Base-by-base conservation (phyloP, 1,139 yeast genomes). In the Saccharomyces hybrid region DNA sequence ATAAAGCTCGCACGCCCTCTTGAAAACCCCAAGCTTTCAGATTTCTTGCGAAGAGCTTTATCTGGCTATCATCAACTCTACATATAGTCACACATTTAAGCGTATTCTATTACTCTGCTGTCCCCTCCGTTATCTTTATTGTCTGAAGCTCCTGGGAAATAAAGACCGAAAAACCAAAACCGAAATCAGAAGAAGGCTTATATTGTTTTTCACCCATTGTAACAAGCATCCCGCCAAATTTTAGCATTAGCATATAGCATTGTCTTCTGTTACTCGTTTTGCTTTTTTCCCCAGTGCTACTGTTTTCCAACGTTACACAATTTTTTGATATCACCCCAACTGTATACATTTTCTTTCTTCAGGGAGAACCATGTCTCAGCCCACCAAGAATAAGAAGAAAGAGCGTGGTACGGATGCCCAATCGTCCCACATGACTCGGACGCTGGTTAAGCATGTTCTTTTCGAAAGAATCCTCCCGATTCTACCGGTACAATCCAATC, bases 401-500 rank as follows among this genome's bases (percentile, higher is more conserved):
- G 31, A 46, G n/a, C 28, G 8, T 5, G 31, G 47, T 3, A 26
- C 28, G 9, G 47, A 46, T 25, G 16, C 47, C 5, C 8, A 46
- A 13, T 47, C 52, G n/a, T 47, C 48, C 25, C 44, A 11, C 9
- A 56, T 57, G 58, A 55, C 56, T 23, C 49, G 51, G 19, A 54
- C 60, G n/a, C 49, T 65, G 41, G 55, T 60, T 23, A 62, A 59
- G 31, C 64, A 63, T 47, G 31, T 65, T n/a, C 59, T 50, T 46
- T 54, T 58, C 26, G 65, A 63, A 16, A 58, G 64, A 46, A 51
- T 65, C 4, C 56, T 58, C 11, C 63, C 64, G 14, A 41, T 64
- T n/a, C 53, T 65, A 19, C 69, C 69, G 5, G 54, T 64, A 1
- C 61, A 63, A 52, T 61, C 67, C 5, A 50, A 57, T 2, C 54